These are phyloP conservation scores for Trichoderma afroharzianum DNA, from an alignment of 2,329 filamentous ascomycete genomes.

Conservation along the genomic window DNA sequence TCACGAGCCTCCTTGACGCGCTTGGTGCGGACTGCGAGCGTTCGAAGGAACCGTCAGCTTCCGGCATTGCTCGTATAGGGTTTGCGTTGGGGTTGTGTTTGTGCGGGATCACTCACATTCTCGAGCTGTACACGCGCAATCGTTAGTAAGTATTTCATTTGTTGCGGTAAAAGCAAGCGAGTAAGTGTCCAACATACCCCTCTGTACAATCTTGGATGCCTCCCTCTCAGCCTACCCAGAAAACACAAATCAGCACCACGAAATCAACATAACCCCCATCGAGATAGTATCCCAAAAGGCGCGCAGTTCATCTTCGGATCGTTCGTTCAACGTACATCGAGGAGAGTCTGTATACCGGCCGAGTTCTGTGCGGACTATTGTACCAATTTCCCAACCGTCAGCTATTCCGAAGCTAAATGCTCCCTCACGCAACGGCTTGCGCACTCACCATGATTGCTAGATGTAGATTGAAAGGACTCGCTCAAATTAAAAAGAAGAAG, in stretches of 20 bases:
- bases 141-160: not conserved
- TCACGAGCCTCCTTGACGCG: conserved; percentile 93
- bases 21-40: conserved; percentile 71
- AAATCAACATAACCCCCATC: not conserved
- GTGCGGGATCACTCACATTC: conserved; percentile 66
- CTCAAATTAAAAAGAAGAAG: not conserved
- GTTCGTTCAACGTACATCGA: conserved; percentile 68
- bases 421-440: not conserved
- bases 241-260: conserved; percentile 6
- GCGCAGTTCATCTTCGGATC: not conserved
- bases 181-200: conserved; percentile 59
- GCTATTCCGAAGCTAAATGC: not conserved
- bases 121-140: conserved; percentile 56
- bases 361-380: conserved; percentile 94
- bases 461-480: not conserved
- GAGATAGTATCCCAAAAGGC: not conserved
- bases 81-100: not conserved
- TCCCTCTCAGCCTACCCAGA: conserved; percentile 81
- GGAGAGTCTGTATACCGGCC: conserved; percentile 94
- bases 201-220: conserved; percentile 98
- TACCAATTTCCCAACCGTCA: conserved; percentile 2
- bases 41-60: not conserved
- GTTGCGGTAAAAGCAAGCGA: not conserved
- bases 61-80: not conserved
- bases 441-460: conserved; percentile 1